These are phyloP conservation scores for Fusarium annulatum DNA, from an alignment of 2,329 filamentous ascomycete species.

Conservation along the genomic window DNA sequence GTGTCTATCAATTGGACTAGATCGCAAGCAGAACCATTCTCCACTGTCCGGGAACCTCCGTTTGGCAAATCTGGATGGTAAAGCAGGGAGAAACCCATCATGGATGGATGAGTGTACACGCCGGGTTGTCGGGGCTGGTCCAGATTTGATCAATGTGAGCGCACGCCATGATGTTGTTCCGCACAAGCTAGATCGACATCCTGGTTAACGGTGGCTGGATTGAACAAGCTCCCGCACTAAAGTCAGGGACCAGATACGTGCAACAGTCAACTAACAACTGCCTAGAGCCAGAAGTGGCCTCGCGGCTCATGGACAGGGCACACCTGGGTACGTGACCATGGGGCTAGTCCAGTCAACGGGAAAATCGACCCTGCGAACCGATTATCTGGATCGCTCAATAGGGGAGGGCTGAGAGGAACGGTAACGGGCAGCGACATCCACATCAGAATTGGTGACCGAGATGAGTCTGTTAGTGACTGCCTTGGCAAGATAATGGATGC, in stretches of 20 bases:
- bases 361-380: conserved; percentile 39
- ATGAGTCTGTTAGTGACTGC: conserved; percentile 34
- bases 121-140: conserved; percentile 37
- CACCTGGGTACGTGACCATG: conserved; percentile 28
- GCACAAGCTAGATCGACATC: conserved; percentile 36
- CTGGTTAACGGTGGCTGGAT: conserved; percentile 40
- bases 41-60: conserved; percentile 43
- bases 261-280: conserved; percentile 20
- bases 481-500: conserved; percentile 29
- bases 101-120: conserved; percentile 27
- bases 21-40: conserved; percentile 43
- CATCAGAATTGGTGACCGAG: conserved; percentile 37
- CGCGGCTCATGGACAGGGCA: conserved; percentile 29
- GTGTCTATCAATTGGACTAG: conserved; percentile 38
- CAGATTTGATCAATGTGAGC: conserved; percentile 40
- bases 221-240: conserved; percentile 35
- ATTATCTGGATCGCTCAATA: conserved; percentile 39
- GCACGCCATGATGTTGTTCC: conserved; percentile 40
- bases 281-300: conserved; percentile 24
- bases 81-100: conserved; percentile 40
- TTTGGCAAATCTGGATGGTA: conserved; percentile 38
- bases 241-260: conserved; percentile 17
- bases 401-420: conserved; percentile 32
- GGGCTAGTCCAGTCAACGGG: conserved; percentile 27
- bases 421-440: conserved; percentile 21